Conservation (phyloP, 352 stramenopile species). For the Globisporangium acanthophoron region DNA sequence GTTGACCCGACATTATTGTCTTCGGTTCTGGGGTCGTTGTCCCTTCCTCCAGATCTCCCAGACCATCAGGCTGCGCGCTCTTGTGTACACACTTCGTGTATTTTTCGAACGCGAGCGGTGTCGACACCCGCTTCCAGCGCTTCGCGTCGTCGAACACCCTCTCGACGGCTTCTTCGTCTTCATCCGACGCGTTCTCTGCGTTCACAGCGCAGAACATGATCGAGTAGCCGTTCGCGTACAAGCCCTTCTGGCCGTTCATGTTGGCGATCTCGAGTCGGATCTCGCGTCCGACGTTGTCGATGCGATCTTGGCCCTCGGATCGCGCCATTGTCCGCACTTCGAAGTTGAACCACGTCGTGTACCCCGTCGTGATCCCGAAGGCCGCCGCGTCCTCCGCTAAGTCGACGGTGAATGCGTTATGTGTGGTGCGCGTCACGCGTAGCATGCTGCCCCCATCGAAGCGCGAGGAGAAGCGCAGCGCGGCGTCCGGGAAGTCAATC, state of each 20-base stretch:
- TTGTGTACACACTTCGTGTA: slow-evolving; percentile 6
- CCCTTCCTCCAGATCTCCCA: too few species aligned
- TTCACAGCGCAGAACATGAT: slow-evolving; percentile 24
- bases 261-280: slow-evolving; percentile 27
- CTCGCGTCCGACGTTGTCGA: slow-evolving; percentile 2
- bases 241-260: slow-evolving; percentile 34
- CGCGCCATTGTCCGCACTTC: slow-evolving; percentile 8
- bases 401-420: slow-evolving; percentile 24
- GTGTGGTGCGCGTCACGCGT: slow-evolving; percentile 9
- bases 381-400: slow-evolving; percentile 35
- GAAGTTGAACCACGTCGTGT: slow-evolving; percentile 48
- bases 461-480: slow-evolving; percentile 26
- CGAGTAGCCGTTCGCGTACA: slow-evolving; percentile 33
- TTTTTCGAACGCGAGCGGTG: slow-evolving; percentile 36
- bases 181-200: not conserved
- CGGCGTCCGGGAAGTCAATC: slow-evolving; percentile 20
- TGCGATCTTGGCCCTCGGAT: not conserved
- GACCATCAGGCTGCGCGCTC: too few species aligned
- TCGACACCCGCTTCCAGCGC: slow-evolving; percentile 29
- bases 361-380: slow-evolving; percentile 35
- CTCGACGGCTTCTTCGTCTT: slow-evolving; percentile 10
- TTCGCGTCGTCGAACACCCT: slow-evolving; percentile 22
- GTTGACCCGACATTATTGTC: not conserved
- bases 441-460: slow-evolving; percentile 36
- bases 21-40: not conserved